Base-by-base conservation (phyloP, 2,329 filamentous ascomycete species). In the Zymoseptoria passerinii region DNA sequence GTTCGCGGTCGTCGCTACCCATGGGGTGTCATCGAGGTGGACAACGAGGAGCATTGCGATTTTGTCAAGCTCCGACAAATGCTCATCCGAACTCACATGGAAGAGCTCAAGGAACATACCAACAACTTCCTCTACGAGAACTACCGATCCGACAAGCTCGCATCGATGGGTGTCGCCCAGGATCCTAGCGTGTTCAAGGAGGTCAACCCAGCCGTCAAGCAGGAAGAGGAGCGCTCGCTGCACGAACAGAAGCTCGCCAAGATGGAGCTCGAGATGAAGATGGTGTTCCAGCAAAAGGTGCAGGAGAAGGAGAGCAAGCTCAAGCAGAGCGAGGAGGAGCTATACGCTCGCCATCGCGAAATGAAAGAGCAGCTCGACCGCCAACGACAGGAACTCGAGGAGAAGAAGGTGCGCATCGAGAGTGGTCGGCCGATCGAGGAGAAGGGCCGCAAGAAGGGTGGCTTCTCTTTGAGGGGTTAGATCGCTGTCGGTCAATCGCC, bases 211-310 rank as follows among this genome's bases (percentile, higher is more conserved):
- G 92, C 94, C 52, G 94, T 97, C 78, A 99, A 99, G 87, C 94
- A 99, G 79, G 94, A 99, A 77, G 94, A 99, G 80, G 94, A 99
- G 82, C 90, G 94, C 71, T 87, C 89, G 65, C 83, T 99, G 68
- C 94, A 99, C 83, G 94, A 99, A 80, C 92, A 96, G 83, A 99
- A 99, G 83, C 90, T 99, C 69, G 90, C 92, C 77, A 99, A 99
- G 90, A 99, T 99, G 94, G 94, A 99, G 78, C 86, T 91, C 72
- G 94, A 99, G 78, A 99, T 99, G 94, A 99, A 99, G 90, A 96
- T 96, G 90, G 94, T 99, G 68, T 99, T 99, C 90, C 94, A 97
- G 77, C 94, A 99, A 76, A 99, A 99, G 88, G 94, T 99, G 29
- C 86, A 90, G 66, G 94, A 99, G 78, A 99, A 99, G 83, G 94